Conservation (phyloP, 2,329 filamentous ascomycete genomes). For the Colletotrichum spinosum region DNA sequence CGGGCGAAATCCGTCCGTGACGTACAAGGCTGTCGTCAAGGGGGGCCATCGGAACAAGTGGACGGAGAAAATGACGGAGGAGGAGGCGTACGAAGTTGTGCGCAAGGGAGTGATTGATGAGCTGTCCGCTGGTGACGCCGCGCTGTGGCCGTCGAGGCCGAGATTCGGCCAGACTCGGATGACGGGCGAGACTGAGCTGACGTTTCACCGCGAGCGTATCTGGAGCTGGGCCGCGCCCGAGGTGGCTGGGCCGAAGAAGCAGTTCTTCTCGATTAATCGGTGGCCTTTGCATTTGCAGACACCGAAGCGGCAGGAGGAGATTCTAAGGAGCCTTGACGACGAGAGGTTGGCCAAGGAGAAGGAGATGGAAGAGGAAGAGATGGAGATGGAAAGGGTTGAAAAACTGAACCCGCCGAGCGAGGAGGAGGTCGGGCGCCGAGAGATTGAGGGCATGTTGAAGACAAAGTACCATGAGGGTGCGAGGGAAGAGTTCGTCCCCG, state of each 20-base stretch:
- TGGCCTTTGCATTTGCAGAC: conserved; percentile 60
- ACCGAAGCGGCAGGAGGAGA: conserved; percentile 42
- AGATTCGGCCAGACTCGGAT: conserved; percentile 37
- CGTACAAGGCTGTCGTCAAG: conserved; percentile 46
- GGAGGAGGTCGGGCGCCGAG: neutral
- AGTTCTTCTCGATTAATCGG: conserved; percentile 59
- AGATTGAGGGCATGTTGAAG: conserved; percentile 55
- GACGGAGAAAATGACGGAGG: conserved; percentile 26
- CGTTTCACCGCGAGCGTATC: conserved; percentile 45
- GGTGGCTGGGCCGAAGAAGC: conserved; percentile 40
- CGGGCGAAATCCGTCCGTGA: conserved; percentile 31
- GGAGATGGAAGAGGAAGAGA: neutral
- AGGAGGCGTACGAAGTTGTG: conserved; percentile 36
- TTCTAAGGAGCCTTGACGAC: conserved; percentile 37
- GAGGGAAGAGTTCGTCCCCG: conserved; percentile 41
- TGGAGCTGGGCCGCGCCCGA: conserved; percentile 50
- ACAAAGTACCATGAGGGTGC: conserved; percentile 48
- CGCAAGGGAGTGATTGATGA: conserved; percentile 57
- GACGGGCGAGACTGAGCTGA: conserved; percentile 38
- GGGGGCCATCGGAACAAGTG: conserved; percentile 45
- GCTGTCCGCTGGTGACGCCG: conserved; percentile 53
- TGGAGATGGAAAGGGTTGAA: conserved; percentile 1
- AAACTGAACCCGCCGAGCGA: conserved; percentile 9
- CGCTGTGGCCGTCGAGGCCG: conserved; percentile 54
- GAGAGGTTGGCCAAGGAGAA: conserved; percentile 3